Evolutionary conservation across 2,329 filamentous ascomycete genomes (phyloP), one percentile per base, ranked within the genome.

Genomic region (Talaromyces rugulosus): DNA sequence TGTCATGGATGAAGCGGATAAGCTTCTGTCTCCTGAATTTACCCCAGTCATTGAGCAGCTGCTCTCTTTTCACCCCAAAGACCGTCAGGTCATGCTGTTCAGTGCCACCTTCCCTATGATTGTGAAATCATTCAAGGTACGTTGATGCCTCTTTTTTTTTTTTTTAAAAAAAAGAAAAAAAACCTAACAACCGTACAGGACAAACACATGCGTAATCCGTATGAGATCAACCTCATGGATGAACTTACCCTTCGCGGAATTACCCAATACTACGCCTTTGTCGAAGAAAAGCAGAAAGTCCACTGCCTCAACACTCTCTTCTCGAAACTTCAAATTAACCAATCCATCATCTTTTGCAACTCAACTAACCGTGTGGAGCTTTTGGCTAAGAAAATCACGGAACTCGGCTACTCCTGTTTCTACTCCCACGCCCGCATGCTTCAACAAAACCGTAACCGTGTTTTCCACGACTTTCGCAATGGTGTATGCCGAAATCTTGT

Each of bases 291-390:
- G 81, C 92, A 97, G 75, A 99, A 99, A 81, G 95, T 99, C 23
- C 96, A 99, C 80, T 99, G 95, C 77, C 81, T 99, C 67, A 99
- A 99, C 82, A 99, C 95, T 0, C 88, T 99, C 66, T 99, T 99
- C 83, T 97, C 93, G 69, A 96, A 97, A 79, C 87, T 99, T 16
- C 94, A 99, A 79, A 99, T 99, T 81, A 99, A 99, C 80, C 95
- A 99, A 82, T 99, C 96, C 65, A 99, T 99, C 81, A 99, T 99
- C 75, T 99, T 99, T 82, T 99, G 95, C 81, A 99, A 99, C 80
- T 99, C 95, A 47, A 99, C 95, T 59, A 98, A 98, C 77, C 91
- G 95, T 67, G 95, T 99, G 64, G 95, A 99, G 79, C 84, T 99
- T 59, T 86, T 99, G 30, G 95, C 95, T 57, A 99, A 99, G 84